A percentile compares a stretch with the other conserved stretches of the same genome.
Conservation (phyloP, 768 basidiomycete genomes). For the Clitopilus hobsonii region DNA sequence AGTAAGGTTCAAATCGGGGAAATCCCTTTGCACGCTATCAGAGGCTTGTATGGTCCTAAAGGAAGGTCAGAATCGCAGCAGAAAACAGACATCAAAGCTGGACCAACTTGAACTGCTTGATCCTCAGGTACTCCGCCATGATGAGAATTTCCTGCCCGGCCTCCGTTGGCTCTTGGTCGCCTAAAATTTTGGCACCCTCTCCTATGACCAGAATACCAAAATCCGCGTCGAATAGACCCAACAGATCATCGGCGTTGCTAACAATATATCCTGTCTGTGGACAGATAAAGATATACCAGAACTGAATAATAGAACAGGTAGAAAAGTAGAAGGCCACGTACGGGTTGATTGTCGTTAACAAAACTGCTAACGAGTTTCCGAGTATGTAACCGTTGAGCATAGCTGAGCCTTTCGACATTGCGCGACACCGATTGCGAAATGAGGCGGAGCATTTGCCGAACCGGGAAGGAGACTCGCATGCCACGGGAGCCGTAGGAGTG, state of each 20-base stretch:
- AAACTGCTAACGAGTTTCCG: slow-evolving; percentile 59
- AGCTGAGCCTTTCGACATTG: slow-evolving; percentile 75
- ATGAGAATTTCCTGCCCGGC: slow-evolving; percentile 77
- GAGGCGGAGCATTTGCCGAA: slow-evolving; percentile 77
- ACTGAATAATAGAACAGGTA: background rate
- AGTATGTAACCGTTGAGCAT: slow-evolving; percentile 69
- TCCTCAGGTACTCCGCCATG: slow-evolving; percentile 73
- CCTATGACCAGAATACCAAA: slow-evolving; percentile 69
- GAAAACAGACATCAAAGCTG: background rate
- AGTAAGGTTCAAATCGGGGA: slow-evolving; percentile 62
- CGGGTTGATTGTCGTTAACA: background rate
- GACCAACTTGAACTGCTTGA: slow-evolving; percentile 65
- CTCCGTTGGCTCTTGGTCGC: slow-evolving; percentile 40
- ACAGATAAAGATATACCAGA: slow-evolving; percentile 2
- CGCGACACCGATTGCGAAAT: slow-evolving; percentile 76
- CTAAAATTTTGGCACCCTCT: slow-evolving; percentile 67
- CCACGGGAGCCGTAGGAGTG: slow-evolving; percentile 73
- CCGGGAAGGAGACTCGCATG: slow-evolving; percentile 84
- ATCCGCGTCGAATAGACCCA: slow-evolving; percentile 75
- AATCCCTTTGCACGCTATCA: slow-evolving; percentile 63
- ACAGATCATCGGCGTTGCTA: slow-evolving; percentile 74
- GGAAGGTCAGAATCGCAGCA: background rate
- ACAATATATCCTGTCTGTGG: slow-evolving; percentile 67
- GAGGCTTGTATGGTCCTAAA: slow-evolving; percentile 65
- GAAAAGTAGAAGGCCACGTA: background rate